Evolutionary conservation across 495 filamentous ascomycete species (phyloP), one percentile per base, ranked within the genome.

Genomic region (Darksidea phi): DNA sequence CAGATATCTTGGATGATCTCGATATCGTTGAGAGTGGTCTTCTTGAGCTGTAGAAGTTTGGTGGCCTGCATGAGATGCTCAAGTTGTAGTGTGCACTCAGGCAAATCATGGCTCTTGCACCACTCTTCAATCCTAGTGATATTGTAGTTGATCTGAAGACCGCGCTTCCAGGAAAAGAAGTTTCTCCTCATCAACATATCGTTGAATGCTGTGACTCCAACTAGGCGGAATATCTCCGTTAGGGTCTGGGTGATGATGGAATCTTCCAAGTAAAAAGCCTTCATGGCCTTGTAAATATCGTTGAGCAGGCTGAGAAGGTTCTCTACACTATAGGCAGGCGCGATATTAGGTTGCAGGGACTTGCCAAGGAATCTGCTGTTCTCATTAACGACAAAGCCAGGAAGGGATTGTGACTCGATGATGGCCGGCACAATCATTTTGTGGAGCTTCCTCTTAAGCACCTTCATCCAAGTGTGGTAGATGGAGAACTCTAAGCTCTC

Each of bases 381-480:
- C 77, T 99, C 94, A 71, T 93, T 97, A 54, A 95, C 97, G 50
- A 97, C 94, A 73, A 99, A 99, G 63, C 94, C 94, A 18, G 94
- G 94, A 54, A 99, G 85, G 7, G 93, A 97, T 72, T 99, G 94
- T 21, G 93, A 97, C 75, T 99, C 94, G 70, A 99, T 97, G 71
- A 99, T 97, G 41, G 94, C 94, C 0, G 94, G 94, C 23, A 99
- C 93, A 69, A 99, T 95, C 94, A 99, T 99, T 80, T 97, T 97
- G 67, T 90, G 88, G 47, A 99, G 81, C 75, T 95, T 96, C 81
- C 95, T 96, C 81, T 99, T 99, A 69, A 99, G 80, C 43, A 96
- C 91, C 80, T 99, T 99, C 94, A 99, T 99, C 94, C 94, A 99
- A 10, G 94, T 99, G 76, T 99, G 95, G 75, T 99, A 99, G 71